A percentile compares a stretch with the other conserved stretches of the same genome.
Conservation (phyloP, 176 grass and related monocot species). For the Poa annua region DNA sequence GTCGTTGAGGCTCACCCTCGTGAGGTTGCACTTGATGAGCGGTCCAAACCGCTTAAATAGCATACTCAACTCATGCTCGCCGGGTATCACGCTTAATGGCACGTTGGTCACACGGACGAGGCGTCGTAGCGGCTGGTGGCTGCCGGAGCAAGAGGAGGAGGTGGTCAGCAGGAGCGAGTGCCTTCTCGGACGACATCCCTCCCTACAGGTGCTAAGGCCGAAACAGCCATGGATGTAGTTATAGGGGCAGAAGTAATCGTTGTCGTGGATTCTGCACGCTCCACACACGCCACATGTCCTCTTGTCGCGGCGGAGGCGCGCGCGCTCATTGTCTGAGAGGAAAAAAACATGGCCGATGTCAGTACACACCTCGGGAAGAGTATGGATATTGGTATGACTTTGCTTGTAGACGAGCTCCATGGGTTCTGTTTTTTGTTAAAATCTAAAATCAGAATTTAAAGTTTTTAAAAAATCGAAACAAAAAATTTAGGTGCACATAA, state of each 20-base stretch:
- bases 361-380: too few species aligned
- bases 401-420: too few species aligned
- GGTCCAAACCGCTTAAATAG: background rate
- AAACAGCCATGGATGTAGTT: background rate
- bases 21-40: background rate
- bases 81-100: background rate
- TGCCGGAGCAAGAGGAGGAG: background rate
- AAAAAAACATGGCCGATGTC: background rate
- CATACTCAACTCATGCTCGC: background rate
- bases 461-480: too few species aligned
- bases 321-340: background rate
- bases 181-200: background rate
- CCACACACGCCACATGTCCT: background rate
- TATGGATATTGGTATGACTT: too few species aligned
- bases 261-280: background rate
- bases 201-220: background rate
- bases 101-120: background rate
- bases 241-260: background rate
- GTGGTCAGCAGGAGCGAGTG: background rate
- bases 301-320: background rate
- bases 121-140: background rate
- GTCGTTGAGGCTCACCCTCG: background rate
- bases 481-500: too few species aligned
- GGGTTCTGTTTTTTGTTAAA: too few species aligned
- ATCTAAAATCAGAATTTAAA: too few species aligned